phyloP scores from a whole-genome alignment of 257 asterid species.

The Forsythia suspensa region DNA sequence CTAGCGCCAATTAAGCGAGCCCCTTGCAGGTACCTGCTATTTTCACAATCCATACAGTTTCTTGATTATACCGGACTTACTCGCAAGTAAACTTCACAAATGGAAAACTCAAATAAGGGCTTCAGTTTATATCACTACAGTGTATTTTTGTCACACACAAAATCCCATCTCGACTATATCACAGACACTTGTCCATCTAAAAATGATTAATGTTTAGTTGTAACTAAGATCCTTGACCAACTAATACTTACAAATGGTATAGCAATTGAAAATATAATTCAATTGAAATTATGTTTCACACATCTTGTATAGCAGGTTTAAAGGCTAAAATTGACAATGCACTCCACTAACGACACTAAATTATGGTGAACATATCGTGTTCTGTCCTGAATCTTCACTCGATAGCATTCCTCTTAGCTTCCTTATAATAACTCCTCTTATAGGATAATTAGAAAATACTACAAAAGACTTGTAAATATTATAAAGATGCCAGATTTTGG shows the following conservation, averaged over 20 bases:
- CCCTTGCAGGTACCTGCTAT: constrained; percentile 76
- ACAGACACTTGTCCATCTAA: neutral
- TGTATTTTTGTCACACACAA: neutral
- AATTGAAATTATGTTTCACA: neutral
- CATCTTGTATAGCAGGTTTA: neutral
- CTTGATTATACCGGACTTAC: neutral
- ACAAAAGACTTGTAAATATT: neutral
- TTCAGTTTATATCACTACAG: neutral
- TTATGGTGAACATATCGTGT: too few species aligned
- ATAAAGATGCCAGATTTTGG: neutral
- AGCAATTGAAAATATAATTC: neutral
- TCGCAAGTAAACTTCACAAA: neutral
- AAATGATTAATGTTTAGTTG: neutral
- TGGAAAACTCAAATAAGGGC: neutral
- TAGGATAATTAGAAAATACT: neutral
- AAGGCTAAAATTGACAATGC: neutral
- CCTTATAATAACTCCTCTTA: neutral
- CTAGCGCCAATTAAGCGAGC: constrained; percentile 59
- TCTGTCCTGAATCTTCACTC: neutral
- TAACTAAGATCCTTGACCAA: neutral
- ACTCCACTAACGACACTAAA: neutral
- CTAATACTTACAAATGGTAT: neutral
- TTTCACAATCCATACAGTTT: constrained; percentile 22
- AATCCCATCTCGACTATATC: neutral
- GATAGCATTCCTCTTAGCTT: neutral